Evolutionary conservation across 2,329 filamentous ascomycete species (phyloP), one percentile per base, ranked within the genome.

Genomic region (Colletotrichum camelliae): DNA sequence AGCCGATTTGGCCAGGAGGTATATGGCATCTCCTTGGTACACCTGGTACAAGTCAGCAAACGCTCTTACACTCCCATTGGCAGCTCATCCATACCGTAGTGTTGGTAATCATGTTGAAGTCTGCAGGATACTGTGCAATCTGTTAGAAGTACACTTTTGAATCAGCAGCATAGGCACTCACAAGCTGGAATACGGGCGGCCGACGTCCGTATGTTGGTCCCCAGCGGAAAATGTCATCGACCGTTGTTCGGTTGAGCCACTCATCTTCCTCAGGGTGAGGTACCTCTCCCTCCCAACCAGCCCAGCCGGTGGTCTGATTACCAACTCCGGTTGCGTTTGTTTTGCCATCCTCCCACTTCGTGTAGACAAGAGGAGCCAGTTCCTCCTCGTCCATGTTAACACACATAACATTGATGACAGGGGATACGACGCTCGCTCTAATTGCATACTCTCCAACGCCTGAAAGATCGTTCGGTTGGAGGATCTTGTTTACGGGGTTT

Each of bases 191-290:
- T 7, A 89, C 86, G 0, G 89, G 92, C 8, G 90, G 89, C 1
- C 85, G 83, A 52, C 92, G 86, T 1, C 81, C 76, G 68, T 91
- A 87, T 37, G 87, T 82, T 2, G 86, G 79, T 0, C 92, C 92
- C 91, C 94, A 96, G 12, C 87, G 86, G 79, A 96, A 96, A 2
- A 96, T 84, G 4, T 94, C 89, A 79, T 96, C 94, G 0, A 95
- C 90, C 0, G 85, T 88, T 0, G 92, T 94, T 13, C 83, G 82
- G 76, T 93, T 93, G 1, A 89, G 80, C 82, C 85, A 92, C 4
- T 86, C 80, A 0, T 81, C 67, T 2, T 85, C 80, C 1, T 80
- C 70, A 1, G 79, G 60, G 0, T 69, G 57, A 0, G 88, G 86
- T 0, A 89, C 81, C 3, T 88, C 84, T 0, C 76, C 69, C 8